Evolutionary conservation across 1,284 basidiomycete species (phyloP).

Genomic region (Leccinum angustisporum): DNA sequence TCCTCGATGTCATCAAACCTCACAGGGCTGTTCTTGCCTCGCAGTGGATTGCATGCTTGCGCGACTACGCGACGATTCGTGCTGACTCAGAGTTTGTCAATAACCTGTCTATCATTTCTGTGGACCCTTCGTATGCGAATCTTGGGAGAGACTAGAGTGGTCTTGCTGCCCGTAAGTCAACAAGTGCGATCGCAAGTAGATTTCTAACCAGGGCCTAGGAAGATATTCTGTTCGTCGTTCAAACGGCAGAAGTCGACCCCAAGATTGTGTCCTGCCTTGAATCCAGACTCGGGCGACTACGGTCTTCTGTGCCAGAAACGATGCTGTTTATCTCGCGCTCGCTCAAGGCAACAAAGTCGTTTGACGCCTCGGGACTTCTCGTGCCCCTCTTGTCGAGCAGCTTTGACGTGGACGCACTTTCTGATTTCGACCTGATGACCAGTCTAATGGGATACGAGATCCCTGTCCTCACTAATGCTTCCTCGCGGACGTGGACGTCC

Average conservation of each 20-base stretch:
- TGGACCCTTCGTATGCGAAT: constrained; percentile 84
- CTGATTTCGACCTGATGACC: too few relatives aligned
- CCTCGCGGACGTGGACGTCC: neutral
- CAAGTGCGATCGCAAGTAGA: neutral
- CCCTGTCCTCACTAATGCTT: neutral
- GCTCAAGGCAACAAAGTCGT: neutral
- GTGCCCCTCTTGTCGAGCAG: neutral
- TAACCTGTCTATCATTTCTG: constrained; percentile 62
- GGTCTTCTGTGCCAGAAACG: neutral
- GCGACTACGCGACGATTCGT: constrained; percentile 90
- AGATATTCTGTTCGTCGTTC: neutral
- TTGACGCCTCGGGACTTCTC: neutral
- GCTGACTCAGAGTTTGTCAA: constrained; percentile 85
- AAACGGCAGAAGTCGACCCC: neutral
- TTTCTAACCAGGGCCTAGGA: constrained; percentile 41
- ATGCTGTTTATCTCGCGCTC: neutral
- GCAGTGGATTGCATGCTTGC: constrained; percentile 86
- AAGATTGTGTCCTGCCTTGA: neutral
- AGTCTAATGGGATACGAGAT: constrained; percentile 41
- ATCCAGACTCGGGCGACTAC: neutral
- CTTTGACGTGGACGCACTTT: neutral
- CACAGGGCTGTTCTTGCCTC: constrained; percentile 74
- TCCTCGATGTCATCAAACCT: constrained; percentile 82
- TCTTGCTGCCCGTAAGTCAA: constrained; percentile 78
- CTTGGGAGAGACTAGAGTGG: constrained; percentile 73